Evolutionary conservation across 495 filamentous ascomycete genomes (phyloP).

Genomic region (Talaromyces adpressus): DNA sequence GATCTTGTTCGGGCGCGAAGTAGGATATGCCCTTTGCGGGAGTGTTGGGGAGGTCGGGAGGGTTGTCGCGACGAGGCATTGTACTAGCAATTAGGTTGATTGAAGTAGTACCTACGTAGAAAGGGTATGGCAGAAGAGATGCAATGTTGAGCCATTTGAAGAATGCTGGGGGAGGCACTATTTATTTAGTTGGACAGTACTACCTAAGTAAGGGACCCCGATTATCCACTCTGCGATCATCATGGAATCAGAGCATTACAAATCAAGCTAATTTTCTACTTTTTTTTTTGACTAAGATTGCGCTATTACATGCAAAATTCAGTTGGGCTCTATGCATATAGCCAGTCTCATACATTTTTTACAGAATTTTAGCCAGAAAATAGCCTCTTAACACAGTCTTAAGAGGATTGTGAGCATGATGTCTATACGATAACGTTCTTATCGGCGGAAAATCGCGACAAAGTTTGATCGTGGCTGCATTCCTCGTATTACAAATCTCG

Average conservation of each 20-base stretch:
- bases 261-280: neutral
- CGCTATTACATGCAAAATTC: neutral
- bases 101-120: neutral
- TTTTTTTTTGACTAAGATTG: neutral
- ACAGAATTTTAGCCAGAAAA: neutral
- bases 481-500: too few relatives aligned
- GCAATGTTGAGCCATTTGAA: too few relatives aligned
- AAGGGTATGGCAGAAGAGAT: too few relatives aligned
- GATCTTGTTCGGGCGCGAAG: constrained; percentile 60
- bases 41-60: constrained; percentile 31
- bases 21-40: constrained; percentile 51
- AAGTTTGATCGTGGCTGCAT: too few relatives aligned
- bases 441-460: neutral
- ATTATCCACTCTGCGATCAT: neutral
- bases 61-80: constrained; percentile 11
- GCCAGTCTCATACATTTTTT: neutral
- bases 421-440: neutral
- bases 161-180: too few relatives aligned
- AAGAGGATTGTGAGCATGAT: neutral
- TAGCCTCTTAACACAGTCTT: neutral
- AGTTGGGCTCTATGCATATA: neutral
- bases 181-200: too few relatives aligned
- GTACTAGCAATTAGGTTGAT: neutral
- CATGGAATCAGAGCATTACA: constrained; percentile 1
- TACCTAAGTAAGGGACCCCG: neutral